phyloP scores from a whole-genome alignment of 768 basidiomycete species.

The Candolleomyces efflorescens region DNA sequence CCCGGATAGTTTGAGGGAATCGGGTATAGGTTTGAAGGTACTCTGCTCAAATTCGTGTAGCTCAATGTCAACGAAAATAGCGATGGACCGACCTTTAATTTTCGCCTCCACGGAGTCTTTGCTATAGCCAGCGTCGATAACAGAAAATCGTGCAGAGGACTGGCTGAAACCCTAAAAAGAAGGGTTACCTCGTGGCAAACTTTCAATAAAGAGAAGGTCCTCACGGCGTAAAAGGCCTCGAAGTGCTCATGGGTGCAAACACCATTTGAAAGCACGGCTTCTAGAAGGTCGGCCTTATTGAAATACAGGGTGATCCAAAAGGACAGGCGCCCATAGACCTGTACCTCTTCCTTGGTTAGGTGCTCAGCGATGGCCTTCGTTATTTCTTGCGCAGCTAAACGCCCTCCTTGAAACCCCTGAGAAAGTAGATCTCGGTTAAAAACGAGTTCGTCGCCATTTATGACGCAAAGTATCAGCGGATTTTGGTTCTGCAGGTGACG shows the following conservation, averaged over 20 bases:
- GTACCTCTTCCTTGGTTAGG: conserved; percentile 57
- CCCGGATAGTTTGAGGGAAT: conserved; percentile 68
- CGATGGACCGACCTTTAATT: conserved; percentile 52
- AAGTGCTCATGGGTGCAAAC: conserved; percentile 64
- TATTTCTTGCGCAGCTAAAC: conserved; percentile 56
- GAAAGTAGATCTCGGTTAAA: conserved; percentile 56
- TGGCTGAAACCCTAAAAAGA: conserved; percentile 62
- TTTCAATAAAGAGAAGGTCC: conserved; percentile 10
- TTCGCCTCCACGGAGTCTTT: conserved; percentile 54
- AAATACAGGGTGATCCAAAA: conserved; percentile 75
- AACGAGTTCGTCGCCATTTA: conserved; percentile 69
- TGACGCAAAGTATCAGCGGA: conserved; percentile 67
- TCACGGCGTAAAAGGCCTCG: conserved; percentile 58
- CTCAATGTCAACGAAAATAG: neutral
- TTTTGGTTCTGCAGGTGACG: conserved; percentile 45
- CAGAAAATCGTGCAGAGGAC: conserved; percentile 63
- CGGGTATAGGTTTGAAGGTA: conserved; percentile 66
- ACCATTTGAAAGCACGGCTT: conserved; percentile 45
- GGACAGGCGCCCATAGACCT: conserved; percentile 59
- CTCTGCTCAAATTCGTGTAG: conserved; percentile 36
- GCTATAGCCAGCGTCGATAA: conserved; percentile 65
- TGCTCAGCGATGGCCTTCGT: conserved; percentile 68
- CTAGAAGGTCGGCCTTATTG: conserved; percentile 55
- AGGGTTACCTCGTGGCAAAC: neutral
- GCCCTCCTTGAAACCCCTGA: conserved; percentile 66